Evolutionary conservation across 2,329 filamentous ascomycete genomes (phyloP).

Genomic region (Talaromyces funiculosus): DNA sequence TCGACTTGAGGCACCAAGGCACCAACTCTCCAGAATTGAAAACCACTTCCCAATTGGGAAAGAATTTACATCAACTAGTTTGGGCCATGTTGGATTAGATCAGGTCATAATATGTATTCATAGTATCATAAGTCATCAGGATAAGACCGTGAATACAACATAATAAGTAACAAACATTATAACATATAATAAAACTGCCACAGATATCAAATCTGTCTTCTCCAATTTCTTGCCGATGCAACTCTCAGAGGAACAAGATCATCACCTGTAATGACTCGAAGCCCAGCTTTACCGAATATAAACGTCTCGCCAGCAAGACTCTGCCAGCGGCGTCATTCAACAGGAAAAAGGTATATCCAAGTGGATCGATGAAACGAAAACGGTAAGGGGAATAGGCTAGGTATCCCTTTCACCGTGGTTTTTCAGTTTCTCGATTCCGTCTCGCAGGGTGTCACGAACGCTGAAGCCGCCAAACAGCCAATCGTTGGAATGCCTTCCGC

Average conservation of each 20-base stretch:
- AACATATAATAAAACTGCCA: background rate
- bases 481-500: conserved; percentile 46
- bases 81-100: background rate
- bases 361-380: background rate
- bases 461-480: conserved; percentile 49
- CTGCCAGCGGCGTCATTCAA: conserved; percentile 7
- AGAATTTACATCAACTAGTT: background rate
- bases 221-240: background rate
- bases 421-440: conserved; percentile 34
- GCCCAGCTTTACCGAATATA: conserved; percentile 9
- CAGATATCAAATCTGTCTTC: conserved; percentile 8
- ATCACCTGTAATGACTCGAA: conserved; percentile 5
- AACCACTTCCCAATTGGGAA: background rate
- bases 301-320: conserved; percentile 10
- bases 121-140: background rate
- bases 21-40: background rate
- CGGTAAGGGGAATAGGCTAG: conserved; percentile 16
- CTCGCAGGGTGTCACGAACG: conserved; percentile 41
- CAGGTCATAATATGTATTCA: too few species aligned
- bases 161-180: background rate
- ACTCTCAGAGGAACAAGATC: background rate
- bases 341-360: background rate
- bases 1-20: background rate
- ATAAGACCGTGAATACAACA: background rate
- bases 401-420: conserved; percentile 23